A percentile compares a stretch with the other conserved stretches of the same genome.
Evolutionary conservation across 768 basidiomycete genomes (phyloP).

Genomic region (Dioszegia aurantiaca): DNA sequence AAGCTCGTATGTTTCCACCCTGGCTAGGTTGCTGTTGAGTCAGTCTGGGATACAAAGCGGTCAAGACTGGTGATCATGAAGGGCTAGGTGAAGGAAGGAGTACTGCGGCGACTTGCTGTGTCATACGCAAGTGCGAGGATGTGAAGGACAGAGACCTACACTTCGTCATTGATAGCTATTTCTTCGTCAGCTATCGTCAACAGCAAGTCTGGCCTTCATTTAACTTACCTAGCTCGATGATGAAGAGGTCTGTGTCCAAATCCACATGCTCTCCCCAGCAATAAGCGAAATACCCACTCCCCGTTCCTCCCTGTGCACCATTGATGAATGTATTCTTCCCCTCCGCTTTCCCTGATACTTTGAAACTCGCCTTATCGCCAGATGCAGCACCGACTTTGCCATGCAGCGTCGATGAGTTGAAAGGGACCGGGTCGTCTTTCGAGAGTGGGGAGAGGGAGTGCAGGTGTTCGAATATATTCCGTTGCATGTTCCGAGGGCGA

Average conservation of each 20-base stretch:
- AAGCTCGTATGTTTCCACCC: slow-evolving; percentile 40
- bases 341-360: slow-evolving; percentile 16
- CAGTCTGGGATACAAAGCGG: not conserved
- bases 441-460: slow-evolving; percentile 26
- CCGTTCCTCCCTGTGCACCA: slow-evolving; percentile 48
- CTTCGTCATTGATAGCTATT: slow-evolving; percentile 41
- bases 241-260: slow-evolving; percentile 46
- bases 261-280: slow-evolving; percentile 51
- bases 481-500: slow-evolving; percentile 26
- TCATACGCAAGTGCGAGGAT: too few relatives aligned
- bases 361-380: slow-evolving; percentile 4
- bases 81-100: too few relatives aligned
- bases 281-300: slow-evolving; percentile 44
- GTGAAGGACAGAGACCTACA: slow-evolving; percentile 27
- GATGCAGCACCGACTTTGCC: slow-evolving; percentile 11
- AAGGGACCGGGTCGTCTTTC: not conserved
- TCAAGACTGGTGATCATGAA: not conserved
- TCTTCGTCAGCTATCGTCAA: too few relatives aligned
- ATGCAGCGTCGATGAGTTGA: not conserved
- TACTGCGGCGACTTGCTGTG: too few relatives aligned
- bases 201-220: too few relatives aligned
- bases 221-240: slow-evolving; percentile 44
- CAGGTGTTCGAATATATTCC: slow-evolving; percentile 37
- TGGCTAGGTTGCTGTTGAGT: not conserved
- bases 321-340: slow-evolving; percentile 42